These are phyloP conservation scores for Xylaria sp. DNA, from an alignment of 2,329 filamentous ascomycete species.

Conservation along the genomic window DNA sequence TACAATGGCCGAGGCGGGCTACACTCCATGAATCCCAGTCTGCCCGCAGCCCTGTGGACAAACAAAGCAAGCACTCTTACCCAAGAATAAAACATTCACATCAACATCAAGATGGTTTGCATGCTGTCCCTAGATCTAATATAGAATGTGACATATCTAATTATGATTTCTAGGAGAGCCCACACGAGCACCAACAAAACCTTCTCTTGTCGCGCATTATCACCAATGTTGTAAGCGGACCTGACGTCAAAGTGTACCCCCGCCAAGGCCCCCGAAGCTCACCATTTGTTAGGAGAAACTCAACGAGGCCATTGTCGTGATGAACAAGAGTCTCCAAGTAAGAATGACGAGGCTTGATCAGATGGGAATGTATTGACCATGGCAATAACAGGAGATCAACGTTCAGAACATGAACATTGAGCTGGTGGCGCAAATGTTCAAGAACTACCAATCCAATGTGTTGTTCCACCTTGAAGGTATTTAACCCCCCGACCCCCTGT, in stretches of 20 bases:
- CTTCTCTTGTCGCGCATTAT: constrained; percentile 93
- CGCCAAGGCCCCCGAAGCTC: not conserved
- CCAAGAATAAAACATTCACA: constrained; percentile 1
- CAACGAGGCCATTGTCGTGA: constrained; percentile 88
- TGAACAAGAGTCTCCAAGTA: constrained; percentile 92
- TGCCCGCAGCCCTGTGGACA: not conserved
- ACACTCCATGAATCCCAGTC: too few relatives aligned
- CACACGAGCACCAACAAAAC: constrained; percentile 97
- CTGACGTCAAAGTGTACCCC: constrained; percentile 21
- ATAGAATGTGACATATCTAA: constrained; percentile 20
- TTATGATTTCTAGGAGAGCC: constrained; percentile 72
- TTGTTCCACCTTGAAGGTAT: constrained; percentile 95
- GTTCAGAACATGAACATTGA: constrained; percentile 99
- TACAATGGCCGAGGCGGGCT: too few relatives aligned
- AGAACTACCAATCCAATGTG: constrained; percentile 98
- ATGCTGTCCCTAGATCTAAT: not conserved
- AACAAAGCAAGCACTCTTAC: not conserved
- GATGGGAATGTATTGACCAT: not conserved
- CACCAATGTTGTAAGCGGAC: constrained; percentile 83
- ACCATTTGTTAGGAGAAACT: constrained; percentile 77
- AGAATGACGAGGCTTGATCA: not conserved
- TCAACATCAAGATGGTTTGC: constrained; percentile 33
- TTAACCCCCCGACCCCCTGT: constrained; percentile 5
- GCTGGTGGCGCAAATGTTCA: constrained; percentile 98
- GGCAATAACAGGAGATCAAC: constrained; percentile 81